phyloP scores from a whole-genome alignment of 2,329 filamentous ascomycete species.

The Aspergillus viridinutans region DNA sequence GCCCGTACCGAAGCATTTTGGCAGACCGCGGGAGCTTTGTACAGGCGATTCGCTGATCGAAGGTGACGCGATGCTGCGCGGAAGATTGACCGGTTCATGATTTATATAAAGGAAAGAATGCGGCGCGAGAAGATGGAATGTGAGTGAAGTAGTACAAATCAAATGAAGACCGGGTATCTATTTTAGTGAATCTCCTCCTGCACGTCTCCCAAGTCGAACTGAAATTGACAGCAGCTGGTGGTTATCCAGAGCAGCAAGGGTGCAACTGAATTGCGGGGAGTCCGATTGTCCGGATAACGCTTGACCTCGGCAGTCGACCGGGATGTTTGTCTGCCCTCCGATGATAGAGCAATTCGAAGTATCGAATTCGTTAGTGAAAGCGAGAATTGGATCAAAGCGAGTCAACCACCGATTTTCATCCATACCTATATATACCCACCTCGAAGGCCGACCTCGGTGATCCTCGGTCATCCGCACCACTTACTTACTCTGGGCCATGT shows the following conservation, averaged over 20 bases:
- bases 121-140: not conserved
- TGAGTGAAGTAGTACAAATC: no score
- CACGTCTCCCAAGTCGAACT: not conserved
- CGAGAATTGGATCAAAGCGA: not conserved
- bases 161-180: not conserved
- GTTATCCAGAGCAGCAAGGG: not conserved
- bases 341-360: not conserved
- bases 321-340: not conserved
- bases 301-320: not conserved
- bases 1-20: conserved; percentile 15
- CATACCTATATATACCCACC: not conserved
- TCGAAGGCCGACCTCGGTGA: not conserved
- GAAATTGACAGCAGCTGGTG: not conserved
- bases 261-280: not conserved
- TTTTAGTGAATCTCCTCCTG: not conserved
- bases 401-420: not conserved
- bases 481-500: not conserved
- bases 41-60: conserved; percentile 17
- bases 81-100: conserved; percentile 32
- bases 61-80: conserved; percentile 29
- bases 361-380: not conserved
- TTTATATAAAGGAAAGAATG: not conserved
- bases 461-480: not conserved
- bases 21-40: conserved; percentile 14
- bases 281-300: not conserved